Conservation (phyloP, 176 grass and related monocot genomes). For the Triticum aestivum region DNA sequence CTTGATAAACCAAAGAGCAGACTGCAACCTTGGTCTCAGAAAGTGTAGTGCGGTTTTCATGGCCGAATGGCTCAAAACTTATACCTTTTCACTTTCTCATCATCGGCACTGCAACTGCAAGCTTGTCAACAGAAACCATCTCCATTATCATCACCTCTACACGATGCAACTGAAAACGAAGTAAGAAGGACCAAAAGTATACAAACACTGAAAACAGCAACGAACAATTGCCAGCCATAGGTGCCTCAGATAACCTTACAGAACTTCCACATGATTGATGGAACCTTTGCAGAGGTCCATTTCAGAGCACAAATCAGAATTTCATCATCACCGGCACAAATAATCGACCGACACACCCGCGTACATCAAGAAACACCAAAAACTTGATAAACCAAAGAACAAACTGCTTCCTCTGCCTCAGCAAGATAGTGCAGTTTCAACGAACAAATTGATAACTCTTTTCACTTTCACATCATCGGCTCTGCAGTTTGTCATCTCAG, state of each 20-base stretch:
- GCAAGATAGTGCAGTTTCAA: not conserved
- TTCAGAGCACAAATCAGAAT: too few species aligned
- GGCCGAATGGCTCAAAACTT: not conserved
- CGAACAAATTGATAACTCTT: too few species aligned
- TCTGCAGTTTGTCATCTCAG: not conserved
- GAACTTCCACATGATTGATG: too few species aligned
- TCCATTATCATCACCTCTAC: not conserved
- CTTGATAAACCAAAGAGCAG: not conserved
- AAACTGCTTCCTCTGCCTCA: not conserved
- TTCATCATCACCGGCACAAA: too few species aligned
- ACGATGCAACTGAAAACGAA: not conserved
- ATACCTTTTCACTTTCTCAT: not conserved
- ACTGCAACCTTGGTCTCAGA: not conserved
- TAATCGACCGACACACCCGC: too few species aligned
- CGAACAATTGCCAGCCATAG: too few species aligned
- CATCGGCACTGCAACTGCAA: not conserved
- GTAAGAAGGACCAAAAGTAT: too few species aligned
- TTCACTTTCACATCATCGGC: not conserved
- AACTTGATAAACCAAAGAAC: not conserved
- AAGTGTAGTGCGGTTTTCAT: not conserved
- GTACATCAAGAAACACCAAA: not conserved
- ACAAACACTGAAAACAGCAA: too few species aligned
- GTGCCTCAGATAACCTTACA: too few species aligned
- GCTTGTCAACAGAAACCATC: not conserved
- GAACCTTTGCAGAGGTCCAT: too few species aligned